phyloP scores from a whole-genome alignment of 1,284 basidiomycete species.

The Cutaneotrichosporon curvatum region DNA sequence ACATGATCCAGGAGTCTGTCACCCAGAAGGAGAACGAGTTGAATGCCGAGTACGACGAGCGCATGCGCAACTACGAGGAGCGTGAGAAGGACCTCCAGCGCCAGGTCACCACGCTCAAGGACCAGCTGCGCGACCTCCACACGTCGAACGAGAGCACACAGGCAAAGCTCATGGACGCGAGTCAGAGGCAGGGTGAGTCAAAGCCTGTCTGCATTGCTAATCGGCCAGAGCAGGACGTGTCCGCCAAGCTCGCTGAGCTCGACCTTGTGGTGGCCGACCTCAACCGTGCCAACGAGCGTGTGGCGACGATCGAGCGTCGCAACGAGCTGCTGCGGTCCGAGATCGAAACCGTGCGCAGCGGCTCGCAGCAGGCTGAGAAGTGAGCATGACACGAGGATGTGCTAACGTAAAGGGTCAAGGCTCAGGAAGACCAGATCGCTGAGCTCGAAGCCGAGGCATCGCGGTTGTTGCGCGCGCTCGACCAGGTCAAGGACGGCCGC shows the following conservation, averaged over 20 bases:
- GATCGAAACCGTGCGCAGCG: conserved; percentile 78
- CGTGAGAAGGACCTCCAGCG: conserved; percentile 84
- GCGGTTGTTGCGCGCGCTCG: conserved; percentile 60
- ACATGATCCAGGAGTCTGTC: conserved; percentile 75
- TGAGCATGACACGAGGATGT: conserved; percentile 43
- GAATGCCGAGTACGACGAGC: conserved; percentile 92
- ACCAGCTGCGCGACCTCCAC: conserved; percentile 81
- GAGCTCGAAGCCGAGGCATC: conserved; percentile 69
- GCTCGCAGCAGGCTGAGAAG: conserved; percentile 67
- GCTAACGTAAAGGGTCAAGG: conserved; percentile 53
- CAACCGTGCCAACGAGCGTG: conserved; percentile 83
- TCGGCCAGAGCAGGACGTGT: conserved; percentile 73
- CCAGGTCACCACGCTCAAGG: conserved; percentile 74
- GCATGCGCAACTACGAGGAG: conserved; percentile 88
- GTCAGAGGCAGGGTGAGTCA: conserved; percentile 68
- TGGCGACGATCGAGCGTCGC: conserved; percentile 82
- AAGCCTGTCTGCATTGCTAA: conserved; percentile 6
- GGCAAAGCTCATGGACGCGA: conserved; percentile 80
- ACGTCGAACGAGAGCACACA: conserved; percentile 85
- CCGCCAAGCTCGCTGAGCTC: conserved; percentile 77
- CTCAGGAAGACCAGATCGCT: conserved; percentile 62
- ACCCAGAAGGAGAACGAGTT: conserved; percentile 88
- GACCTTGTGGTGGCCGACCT: conserved; percentile 90
- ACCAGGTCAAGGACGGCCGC: conserved; percentile 59
- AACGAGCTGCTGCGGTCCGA: conserved; percentile 90